Evolutionary conservation across 306 rosid species (phyloP).

Genomic region (Corylus avellana): DNA sequence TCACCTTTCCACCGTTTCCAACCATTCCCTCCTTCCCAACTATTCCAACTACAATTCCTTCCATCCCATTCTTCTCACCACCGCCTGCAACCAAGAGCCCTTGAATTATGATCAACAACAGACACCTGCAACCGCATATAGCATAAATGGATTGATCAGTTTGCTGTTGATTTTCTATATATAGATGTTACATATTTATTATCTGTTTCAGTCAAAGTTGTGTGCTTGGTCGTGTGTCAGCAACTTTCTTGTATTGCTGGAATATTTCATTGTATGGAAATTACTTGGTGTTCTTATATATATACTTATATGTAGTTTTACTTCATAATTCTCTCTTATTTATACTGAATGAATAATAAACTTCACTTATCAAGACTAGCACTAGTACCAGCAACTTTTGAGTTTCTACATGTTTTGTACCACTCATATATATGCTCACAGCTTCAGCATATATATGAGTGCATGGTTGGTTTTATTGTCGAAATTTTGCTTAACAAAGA

Average conservation of each 20-base stretch:
- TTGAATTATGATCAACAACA: neutral
- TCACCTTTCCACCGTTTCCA: conserved; percentile 19
- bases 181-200: neutral
- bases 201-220: neutral
- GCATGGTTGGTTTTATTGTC: no score
- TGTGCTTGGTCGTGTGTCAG: neutral
- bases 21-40: conserved; percentile 21
- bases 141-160: neutral
- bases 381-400: no score
- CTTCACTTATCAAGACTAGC: no score
- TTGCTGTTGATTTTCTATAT: neutral
- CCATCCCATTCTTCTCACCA: conserved; percentile 38
- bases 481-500: no score
- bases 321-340: no score
- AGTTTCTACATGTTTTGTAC: no score
- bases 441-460: no score
- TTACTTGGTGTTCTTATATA: neutral
- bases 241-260: neutral
- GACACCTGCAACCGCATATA: neutral
- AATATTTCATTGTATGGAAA: neutral
- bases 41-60: conserved; percentile 33
- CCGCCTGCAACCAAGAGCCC: conserved; percentile 41
- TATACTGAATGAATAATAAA: no score
- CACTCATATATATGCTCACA: no score
- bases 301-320: neutral